A percentile compares a stretch with the other conserved stretches of the same genome.
phyloP scores from a whole-genome alignment of 1,284 basidiomycete species.

The Ustanciosporium gigantosporum region DNA sequence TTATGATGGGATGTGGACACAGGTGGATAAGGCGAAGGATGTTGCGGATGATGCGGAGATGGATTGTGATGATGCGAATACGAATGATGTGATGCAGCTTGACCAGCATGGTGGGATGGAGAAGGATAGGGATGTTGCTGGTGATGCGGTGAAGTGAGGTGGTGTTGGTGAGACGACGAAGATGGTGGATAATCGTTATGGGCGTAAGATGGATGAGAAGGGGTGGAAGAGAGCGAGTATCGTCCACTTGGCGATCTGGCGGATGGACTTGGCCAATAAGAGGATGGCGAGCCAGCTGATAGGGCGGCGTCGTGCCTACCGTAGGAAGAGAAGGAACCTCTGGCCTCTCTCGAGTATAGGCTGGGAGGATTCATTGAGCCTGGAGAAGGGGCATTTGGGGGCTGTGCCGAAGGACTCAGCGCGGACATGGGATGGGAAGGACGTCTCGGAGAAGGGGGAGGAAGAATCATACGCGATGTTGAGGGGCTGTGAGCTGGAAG shows the following conservation, averaged over 20 bases:
- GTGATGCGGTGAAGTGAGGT: neutral
- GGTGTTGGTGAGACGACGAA: neutral
- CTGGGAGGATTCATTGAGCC: constrained; percentile 9
- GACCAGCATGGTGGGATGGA: constrained; percentile 9
- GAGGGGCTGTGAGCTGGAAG: constrained; percentile 12
- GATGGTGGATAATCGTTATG: constrained; percentile 17
- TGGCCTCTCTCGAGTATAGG: constrained; percentile 29
- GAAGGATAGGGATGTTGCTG: constrained; percentile 5
- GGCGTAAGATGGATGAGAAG: constrained; percentile 15
- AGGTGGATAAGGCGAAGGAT: constrained; percentile 3
- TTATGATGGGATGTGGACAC: constrained; percentile 1
- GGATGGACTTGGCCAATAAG: constrained; percentile 28
- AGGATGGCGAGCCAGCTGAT: constrained; percentile 16
- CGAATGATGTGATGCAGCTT: constrained; percentile 8
- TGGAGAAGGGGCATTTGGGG: constrained; percentile 20
- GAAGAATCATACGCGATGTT: constrained; percentile 6
- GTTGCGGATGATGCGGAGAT: neutral
- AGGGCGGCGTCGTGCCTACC: constrained; percentile 10
- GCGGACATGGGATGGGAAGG: no score
- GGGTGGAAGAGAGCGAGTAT: no score
- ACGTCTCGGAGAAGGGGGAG: neutral
- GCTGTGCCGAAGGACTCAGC: constrained; percentile 28
- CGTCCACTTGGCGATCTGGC: constrained; percentile 20
- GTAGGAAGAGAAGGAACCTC: constrained; percentile 20
- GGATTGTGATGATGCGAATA: neutral